These are phyloP conservation scores for Lentinula sp. DNA, from an alignment of 768 basidiomycete species.

Conservation along the genomic window DNA sequence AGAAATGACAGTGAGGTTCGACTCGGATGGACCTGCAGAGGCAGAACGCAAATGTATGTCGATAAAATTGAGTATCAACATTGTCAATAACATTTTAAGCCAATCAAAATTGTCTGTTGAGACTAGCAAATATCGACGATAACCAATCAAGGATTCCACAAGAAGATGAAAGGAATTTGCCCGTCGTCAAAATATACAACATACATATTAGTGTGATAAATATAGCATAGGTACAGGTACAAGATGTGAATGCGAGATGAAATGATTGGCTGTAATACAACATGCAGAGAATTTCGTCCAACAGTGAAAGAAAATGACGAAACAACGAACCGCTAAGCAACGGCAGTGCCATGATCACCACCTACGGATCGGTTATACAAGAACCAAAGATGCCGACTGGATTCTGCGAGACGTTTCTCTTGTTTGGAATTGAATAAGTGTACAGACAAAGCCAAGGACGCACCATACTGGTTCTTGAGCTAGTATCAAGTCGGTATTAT, in stretches of 20 bases:
- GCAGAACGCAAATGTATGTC: too few species aligned
- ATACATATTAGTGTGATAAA: not conserved
- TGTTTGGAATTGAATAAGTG: not conserved
- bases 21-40: too few species aligned
- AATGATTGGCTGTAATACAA: not conserved
- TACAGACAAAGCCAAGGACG: not conserved
- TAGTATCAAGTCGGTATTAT: not conserved
- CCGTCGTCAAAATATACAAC: not conserved
- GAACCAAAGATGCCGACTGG: not conserved
- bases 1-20: too few species aligned
- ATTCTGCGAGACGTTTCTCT: not conserved
- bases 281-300: not conserved
- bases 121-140: not conserved
- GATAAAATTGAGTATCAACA: too few species aligned
- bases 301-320: not conserved
- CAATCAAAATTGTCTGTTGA: too few species aligned
- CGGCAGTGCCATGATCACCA: constrained; percentile 1
- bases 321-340: not conserved
- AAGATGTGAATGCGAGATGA: not conserved
- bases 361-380: not conserved
- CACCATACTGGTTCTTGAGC: not conserved
- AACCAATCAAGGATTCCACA: not conserved
- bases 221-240: not conserved
- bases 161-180: not conserved
- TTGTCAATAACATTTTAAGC: too few species aligned